A percentile compares a stretch with the other conserved stretches of the same genome.
Evolutionary conservation across 1,284 basidiomycete species (phyloP).

Genomic region (Sanghuangporus weigelae): DNA sequence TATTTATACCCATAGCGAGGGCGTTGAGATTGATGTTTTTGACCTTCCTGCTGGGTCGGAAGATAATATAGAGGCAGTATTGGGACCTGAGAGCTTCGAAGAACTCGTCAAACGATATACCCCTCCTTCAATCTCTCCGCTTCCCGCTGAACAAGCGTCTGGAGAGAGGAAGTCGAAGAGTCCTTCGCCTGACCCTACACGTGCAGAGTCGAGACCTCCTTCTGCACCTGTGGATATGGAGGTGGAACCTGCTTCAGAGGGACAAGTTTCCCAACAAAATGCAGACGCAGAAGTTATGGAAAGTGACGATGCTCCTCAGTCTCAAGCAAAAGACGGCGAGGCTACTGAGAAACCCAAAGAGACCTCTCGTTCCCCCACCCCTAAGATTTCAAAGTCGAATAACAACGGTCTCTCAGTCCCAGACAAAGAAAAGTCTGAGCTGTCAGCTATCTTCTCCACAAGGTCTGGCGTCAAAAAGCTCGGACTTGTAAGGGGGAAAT

Average conservation of each 20-base stretch:
- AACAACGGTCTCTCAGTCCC: too few species aligned
- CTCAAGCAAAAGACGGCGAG: not conserved
- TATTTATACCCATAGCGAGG: slow-evolving; percentile 72
- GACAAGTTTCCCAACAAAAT: not conserved
- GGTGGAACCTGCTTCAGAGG: not conserved
- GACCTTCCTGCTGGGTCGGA: not conserved
- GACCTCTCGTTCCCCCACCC: not conserved
- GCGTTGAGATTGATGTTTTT: slow-evolving; percentile 34
- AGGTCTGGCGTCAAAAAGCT: not conserved
- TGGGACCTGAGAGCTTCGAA: slow-evolving; percentile 5
- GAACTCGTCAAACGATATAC: slow-evolving; percentile 68
- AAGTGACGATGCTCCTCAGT: not conserved
- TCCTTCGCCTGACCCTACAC: not conserved
- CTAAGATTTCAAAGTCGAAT: slow-evolving; percentile 32
- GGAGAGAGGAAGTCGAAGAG: not conserved
- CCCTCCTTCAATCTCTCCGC: slow-evolving; percentile 26
- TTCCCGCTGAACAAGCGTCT: not conserved
- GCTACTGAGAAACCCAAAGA: not conserved
- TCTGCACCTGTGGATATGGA: not conserved
- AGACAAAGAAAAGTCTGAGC: slow-evolving; percentile 12
- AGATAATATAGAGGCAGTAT: not conserved
- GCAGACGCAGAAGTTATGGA: not conserved
- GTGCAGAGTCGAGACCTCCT: not conserved
- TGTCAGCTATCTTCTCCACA: not conserved
- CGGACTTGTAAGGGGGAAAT: slow-evolving; percentile 36